Conservation (phyloP, 108 stramenopile species). For the Nitzschia putrida region DNA sequence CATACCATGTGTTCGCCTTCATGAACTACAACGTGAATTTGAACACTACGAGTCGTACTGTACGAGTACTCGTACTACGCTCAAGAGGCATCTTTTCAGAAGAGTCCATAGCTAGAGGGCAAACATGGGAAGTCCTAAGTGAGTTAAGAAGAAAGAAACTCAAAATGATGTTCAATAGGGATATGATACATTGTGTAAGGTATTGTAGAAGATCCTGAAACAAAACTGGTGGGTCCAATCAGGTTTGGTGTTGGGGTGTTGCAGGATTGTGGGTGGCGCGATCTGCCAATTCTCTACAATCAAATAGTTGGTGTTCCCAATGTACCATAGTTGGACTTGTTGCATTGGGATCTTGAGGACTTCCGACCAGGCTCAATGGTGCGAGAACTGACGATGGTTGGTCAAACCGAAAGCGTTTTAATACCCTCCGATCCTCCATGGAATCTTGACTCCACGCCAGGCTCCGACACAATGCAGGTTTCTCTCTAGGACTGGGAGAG, state of each 20-base stretch:
- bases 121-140: no score
- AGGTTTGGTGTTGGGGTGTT: no score
- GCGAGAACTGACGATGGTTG: background rate
- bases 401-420: constrained; percentile 12
- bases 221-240: no score
- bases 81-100: no score
- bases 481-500: background rate
- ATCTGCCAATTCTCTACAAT: constrained; percentile 4
- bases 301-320: constrained; percentile 23
- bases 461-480: constrained; percentile 17
- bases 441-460: constrained; percentile 35
- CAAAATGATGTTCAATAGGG: background rate
- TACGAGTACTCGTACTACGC: no score
- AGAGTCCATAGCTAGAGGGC: no score
- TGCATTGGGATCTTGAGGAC: background rate
- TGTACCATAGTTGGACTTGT: constrained; percentile 14
- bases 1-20: no score
- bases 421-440: constrained; percentile 2
- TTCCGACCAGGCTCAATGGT: background rate
- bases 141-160: no score
- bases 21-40: no score
- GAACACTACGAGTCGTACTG: no score
- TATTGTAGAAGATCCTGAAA: no score
- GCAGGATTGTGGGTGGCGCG: background rate
- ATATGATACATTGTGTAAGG: no score